Base-by-base conservation (phyloP, 768 basidiomycete species). In the Strobilomyces confusus region DNA sequence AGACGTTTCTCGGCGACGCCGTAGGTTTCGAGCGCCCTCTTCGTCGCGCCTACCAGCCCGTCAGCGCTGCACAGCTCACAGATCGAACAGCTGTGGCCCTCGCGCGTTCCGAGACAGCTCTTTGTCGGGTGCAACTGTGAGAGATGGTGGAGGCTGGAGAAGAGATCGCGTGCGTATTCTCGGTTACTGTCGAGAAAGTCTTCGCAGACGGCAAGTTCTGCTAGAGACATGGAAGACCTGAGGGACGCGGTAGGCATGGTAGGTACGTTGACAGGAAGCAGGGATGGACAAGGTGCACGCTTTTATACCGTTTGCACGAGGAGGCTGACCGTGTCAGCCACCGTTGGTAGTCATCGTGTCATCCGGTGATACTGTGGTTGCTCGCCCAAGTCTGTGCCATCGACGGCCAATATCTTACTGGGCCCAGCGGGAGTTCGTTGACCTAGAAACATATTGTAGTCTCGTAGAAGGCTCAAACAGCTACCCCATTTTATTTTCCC, bases 201-300 rank as follows among this genome's bases (percentile, higher is more conserved):
- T 26, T 64, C 37, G 30, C 63, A 61, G 20, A 40, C 25, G 30
- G 29, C 43, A 14, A 64, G 53, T 49, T 63, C 59, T 4, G 15
- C 51, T 15, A 19, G 47, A 19, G 63, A 57, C 59, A 63, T 51
- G 43, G 45, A 12, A 5, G 37, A 7, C 20, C 36, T 43, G 23
- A 41, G n/a, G 14, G 29, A 9, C 3, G n/a, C 19, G 36, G 25
- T 22, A 20, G 52, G 50, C 56, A 58, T 62, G 30, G 25, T 34
- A 12, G 12, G 26, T 8, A 26, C 5, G 5, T 8, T 26, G 26
- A n/a, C 26, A 26, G 26, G 4, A 26, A 26, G n/a, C n/a, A n/a
- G n/a, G 44, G 44, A 22, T 19, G 9, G 33, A 11, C 9, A 37
- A 20, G 5, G 14, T 30, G 17, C 22, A 15, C 12, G 25, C 22